A percentile compares a stretch with the other conserved stretches of the same genome.
phyloP scores from a whole-genome alignment of 495 filamentous ascomycete genomes.

The Lophiostoma macrostomum region DNA sequence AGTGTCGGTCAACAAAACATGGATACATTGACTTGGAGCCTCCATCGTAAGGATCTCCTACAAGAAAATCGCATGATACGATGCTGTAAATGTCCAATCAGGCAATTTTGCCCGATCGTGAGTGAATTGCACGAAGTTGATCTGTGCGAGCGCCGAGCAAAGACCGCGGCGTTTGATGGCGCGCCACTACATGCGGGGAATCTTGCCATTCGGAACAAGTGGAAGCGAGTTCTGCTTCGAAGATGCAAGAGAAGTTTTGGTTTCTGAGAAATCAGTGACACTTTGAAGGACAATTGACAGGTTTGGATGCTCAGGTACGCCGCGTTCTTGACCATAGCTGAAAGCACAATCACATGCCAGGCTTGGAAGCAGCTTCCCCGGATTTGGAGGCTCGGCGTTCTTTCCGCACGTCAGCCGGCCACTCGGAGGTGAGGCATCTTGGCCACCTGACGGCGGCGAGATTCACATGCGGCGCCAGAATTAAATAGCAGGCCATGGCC shows the following conservation, averaged over 20 bases:
- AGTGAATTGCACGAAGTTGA: too few species aligned
- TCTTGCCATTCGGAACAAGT: neutral
- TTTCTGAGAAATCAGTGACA: too few species aligned
- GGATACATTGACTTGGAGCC: too few species aligned
- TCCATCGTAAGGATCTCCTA: neutral
- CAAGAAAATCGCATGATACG: neutral
- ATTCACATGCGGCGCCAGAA: slow-evolving; percentile 15
- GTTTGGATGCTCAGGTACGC: too few species aligned
- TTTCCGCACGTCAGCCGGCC: neutral
- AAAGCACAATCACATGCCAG: slow-evolving; percentile 12
- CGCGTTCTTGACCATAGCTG: too few species aligned
- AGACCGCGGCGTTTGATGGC: slow-evolving; percentile 1
- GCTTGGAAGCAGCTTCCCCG: slow-evolving; percentile 4
- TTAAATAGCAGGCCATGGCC: neutral
- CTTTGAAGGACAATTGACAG: too few species aligned
- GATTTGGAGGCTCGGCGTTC: slow-evolving; percentile 12
- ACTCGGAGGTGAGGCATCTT: neutral
- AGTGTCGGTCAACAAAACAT: too few species aligned
- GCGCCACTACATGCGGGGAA: neutral
- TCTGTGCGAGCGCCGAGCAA: neutral
- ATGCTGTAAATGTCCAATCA: neutral
- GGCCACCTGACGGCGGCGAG: slow-evolving; percentile 8
- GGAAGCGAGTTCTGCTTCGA: too few species aligned
- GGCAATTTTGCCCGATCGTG: slow-evolving; percentile 1
- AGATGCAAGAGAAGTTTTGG: too few species aligned